Evolutionary conservation across 371 early-diverging fungal species (phyloP).

Genomic region (Chytridiales sp.): DNA sequence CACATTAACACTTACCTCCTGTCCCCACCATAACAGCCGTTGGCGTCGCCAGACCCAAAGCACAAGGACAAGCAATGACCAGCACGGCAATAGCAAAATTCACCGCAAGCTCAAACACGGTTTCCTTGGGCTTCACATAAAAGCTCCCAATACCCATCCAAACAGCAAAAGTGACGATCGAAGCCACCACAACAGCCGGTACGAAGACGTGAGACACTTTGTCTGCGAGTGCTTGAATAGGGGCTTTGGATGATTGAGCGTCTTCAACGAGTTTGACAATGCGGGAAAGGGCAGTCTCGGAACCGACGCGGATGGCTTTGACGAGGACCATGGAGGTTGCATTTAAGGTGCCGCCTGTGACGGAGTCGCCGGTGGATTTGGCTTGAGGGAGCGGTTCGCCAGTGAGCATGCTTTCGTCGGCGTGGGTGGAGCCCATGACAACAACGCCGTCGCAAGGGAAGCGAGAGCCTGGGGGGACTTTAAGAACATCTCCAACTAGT

Average conservation of each 20-base stretch:
- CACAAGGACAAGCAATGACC: constrained; percentile 97
- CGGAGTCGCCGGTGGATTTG: constrained; percentile 66
- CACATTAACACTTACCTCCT: constrained; percentile 49
- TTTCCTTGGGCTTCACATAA: constrained; percentile 37
- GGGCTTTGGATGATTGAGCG: constrained; percentile 80
- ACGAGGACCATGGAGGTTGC: constrained; percentile 51
- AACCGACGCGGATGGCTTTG: constrained; percentile 70
- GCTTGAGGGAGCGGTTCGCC: constrained; percentile 93
- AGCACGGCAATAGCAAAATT: constrained; percentile 90
- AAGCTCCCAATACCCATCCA: constrained; percentile 68
- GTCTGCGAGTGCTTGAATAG: constrained; percentile 83
- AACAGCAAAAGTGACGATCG: constrained; percentile 67
- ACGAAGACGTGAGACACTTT: constrained; percentile 84
- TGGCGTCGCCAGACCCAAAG: constrained; percentile 92
- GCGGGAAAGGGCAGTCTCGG: constrained; percentile 74
- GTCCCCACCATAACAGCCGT: constrained; percentile 99
- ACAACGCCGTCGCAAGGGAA: constrained; percentile 91
- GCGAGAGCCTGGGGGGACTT: constrained; percentile 83
- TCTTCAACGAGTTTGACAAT: constrained; percentile 86
- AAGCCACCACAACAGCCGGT: constrained; percentile 73
- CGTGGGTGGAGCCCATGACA: constrained; percentile 67
- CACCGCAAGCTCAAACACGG: constrained; percentile 76
- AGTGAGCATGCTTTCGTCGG: constrained; percentile 98
- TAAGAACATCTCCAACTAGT: constrained; percentile 76
- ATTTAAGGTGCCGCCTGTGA: constrained; percentile 95